Percentiles rank a stretch among this genome's conserved stretches.
phyloP scores from a whole-genome alignment of 2,329 filamentous ascomycete species.

The Cadophora luteo-olivacea region DNA sequence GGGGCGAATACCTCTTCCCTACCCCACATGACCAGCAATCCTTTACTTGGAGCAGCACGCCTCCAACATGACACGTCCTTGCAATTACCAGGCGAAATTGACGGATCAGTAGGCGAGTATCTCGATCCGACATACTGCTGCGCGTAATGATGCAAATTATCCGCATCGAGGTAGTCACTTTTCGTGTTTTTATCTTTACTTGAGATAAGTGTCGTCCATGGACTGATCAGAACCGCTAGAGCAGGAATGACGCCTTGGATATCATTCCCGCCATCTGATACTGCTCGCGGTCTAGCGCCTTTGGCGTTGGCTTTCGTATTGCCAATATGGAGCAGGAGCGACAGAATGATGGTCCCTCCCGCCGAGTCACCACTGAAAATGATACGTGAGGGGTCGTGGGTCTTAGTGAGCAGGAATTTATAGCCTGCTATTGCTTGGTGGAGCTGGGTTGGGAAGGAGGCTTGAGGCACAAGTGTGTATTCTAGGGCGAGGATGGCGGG shows the following conservation, averaged over 20 bases:
- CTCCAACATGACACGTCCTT: conserved; percentile 70
- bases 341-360: conserved; percentile 75
- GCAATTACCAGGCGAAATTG: conserved; percentile 75
- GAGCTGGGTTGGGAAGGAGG: conserved; percentile 29
- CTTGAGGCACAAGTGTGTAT: conserved; percentile 32
- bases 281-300: not conserved
- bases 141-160: conserved; percentile 72
- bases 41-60: conserved; percentile 67
- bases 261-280: conserved; percentile 12
- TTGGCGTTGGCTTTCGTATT: conserved; percentile 9
- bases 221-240: conserved; percentile 77
- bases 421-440: conserved; percentile 28
- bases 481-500: conserved; percentile 76
- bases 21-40: conserved; percentile 75
- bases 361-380: conserved; percentile 82
- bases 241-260: conserved; percentile 49
- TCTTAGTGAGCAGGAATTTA: conserved; percentile 45
- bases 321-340: conserved; percentile 72
- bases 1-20: conserved; percentile 79
- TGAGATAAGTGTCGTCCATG: conserved; percentile 79
- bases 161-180: conserved; percentile 77
- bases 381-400: conserved; percentile 62
- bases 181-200: conserved; percentile 69
- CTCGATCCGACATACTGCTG: conserved; percentile 68
- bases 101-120: conserved; percentile 56